A percentile compares a stretch with the other conserved stretches of the same genome.
These are phyloP conservation scores for Eucalyptus marginata DNA, from an alignment of 345 rosid species.

Conservation along the genomic window DNA sequence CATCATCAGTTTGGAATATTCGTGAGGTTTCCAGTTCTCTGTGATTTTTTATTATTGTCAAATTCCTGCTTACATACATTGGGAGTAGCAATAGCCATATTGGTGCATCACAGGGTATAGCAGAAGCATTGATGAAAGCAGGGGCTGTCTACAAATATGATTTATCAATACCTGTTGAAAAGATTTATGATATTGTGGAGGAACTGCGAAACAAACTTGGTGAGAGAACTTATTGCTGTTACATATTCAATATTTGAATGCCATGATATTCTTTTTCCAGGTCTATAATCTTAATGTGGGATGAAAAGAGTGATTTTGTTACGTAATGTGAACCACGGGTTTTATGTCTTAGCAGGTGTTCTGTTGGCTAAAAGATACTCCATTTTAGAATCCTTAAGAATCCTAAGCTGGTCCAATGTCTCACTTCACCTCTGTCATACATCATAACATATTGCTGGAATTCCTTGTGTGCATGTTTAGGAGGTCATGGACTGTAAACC, in stretches of 20 bases:
- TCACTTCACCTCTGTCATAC: background rate
- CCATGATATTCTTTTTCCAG: background rate
- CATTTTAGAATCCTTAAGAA: background rate
- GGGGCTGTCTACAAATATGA: slow-evolving; percentile 93
- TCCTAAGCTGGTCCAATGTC: background rate
- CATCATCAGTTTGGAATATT: slow-evolving; percentile 85
- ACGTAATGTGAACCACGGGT: background rate
- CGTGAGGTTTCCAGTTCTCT: slow-evolving; percentile 52
- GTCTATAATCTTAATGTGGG: background rate
- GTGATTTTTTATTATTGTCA: background rate
- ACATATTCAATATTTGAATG: background rate
- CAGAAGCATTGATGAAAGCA: slow-evolving; percentile 80
- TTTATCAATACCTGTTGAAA: slow-evolving; percentile 77
- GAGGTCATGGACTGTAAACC: background rate
- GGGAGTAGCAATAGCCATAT: background rate
- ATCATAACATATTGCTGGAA: background rate
- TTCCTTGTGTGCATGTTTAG: background rate
- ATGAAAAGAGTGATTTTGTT: background rate
- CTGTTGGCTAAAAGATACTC: background rate
- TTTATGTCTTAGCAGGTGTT: background rate
- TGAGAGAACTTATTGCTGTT: slow-evolving; percentile 5
- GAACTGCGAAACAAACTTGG: slow-evolving; percentile 72
- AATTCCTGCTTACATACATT: background rate
- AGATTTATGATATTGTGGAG: slow-evolving; percentile 74
- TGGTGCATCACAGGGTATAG: slow-evolving; percentile 43